Percentiles rank a stretch among this genome's conserved stretches.
phyloP scores from a whole-genome alignment of 108 stramenopile genomes.

The Skeletonema costatum region DNA sequence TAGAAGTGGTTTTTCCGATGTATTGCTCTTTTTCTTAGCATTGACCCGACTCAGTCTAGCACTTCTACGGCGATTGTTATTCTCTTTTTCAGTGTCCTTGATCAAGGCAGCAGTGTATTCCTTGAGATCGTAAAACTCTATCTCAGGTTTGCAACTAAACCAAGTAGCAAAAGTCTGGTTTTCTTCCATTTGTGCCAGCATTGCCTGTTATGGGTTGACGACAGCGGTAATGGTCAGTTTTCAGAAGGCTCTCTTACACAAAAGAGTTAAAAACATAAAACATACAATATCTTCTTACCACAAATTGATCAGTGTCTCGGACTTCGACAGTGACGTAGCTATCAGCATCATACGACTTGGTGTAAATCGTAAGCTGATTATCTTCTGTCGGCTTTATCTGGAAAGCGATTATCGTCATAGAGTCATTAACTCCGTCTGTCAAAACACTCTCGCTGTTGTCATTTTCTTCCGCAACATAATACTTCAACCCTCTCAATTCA shows the following conservation, averaged over 20 bases:
- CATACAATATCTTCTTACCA: not conserved
- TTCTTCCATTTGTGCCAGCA: conserved; percentile 18
- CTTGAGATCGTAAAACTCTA: conserved; percentile 1
- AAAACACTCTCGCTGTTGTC: not conserved
- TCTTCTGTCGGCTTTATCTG: conserved; percentile 37
- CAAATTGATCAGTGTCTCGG: conserved; percentile 44
- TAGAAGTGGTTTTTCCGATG: conserved; percentile 44
- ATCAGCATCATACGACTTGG: conserved; percentile 34
- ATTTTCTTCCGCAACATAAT: conserved; percentile 36
- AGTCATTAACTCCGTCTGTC: conserved; percentile 23
- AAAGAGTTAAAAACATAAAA: not conserved
- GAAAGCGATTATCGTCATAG: conserved; percentile 51
- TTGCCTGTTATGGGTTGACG: not conserved
- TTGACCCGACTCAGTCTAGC: conserved; percentile 19
- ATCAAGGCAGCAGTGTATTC: conserved; percentile 37
- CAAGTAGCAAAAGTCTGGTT: not conserved
- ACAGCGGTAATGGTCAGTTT: not conserved
- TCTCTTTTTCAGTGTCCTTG: conserved; percentile 32
- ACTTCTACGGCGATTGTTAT: conserved; percentile 13
- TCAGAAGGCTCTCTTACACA: not conserved
- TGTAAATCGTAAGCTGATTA: conserved; percentile 38
- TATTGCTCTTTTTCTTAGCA: conserved; percentile 15
- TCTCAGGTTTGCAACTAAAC: not conserved
- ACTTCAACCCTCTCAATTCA: conserved; percentile 50
- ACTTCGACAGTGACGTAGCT: conserved; percentile 57